Evolutionary conservation across 108 stramenopile genomes (phyloP), one percentile per base, ranked within the genome.

Genomic region (Epipyxis sp.): DNA sequence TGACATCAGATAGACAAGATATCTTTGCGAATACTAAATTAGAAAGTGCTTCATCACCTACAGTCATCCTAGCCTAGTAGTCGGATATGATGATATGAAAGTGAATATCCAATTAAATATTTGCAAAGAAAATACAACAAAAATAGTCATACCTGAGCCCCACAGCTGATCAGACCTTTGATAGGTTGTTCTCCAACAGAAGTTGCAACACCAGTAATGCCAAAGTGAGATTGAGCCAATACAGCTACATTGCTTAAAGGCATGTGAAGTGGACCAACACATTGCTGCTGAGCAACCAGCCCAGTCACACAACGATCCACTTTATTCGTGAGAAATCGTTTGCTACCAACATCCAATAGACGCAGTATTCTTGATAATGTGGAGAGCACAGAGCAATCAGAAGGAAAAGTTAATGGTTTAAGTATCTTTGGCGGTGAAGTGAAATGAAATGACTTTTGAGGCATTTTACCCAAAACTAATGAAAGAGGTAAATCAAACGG

Each of bases 231-330:
- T 69, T 95, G 94, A 1, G 98, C 98, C 3, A 95, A 87, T 27
- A 99, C 93, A 45, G 91, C 95, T 83, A 92, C 90, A 83, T 99
- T 93, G 1, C 95, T 91, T 43, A 99, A 88, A 2, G 98, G 98
- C 3, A 94, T 89, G 78, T 97, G 98, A 20, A 97, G 91, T 1
- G 98, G 96, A 10, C 98, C 98, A 30, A 99, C 98, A 82, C 98
- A 99, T 86, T 97, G 98, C 85, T 99, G 98, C 85, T 97, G 98
- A 25, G 98, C 96, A 67, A 96, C 89, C 34, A 99, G 89, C 0
- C 98, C 98, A n/a, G 95, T 96, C 35, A 99, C 98, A 42, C 94
- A 94, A 43, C 98, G 88, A 86, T 99, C 98, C 6, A 97, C 98
- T 88, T 99, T 99, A 90, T 96, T 95, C 30, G 96, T 95, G 6